Evolutionary conservation across 2,329 filamentous ascomycete genomes (phyloP), one percentile per base, ranked within the genome.

Genomic region (Fusarium miscanthi): DNA sequence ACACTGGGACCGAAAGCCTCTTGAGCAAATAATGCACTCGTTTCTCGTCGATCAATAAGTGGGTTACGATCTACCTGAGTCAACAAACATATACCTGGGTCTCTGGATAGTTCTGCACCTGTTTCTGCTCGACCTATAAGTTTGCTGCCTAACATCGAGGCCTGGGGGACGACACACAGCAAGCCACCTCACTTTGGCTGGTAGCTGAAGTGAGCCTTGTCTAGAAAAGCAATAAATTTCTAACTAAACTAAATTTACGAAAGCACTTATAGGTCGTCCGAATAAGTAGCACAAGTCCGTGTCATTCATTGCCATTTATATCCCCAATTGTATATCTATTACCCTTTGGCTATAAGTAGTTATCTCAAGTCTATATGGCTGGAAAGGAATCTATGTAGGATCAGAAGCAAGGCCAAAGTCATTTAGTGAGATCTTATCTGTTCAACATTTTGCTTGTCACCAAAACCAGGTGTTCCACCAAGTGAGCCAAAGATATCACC

Each of bases 21-120:
- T 98, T 40, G 87, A 89, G 76, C 91, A n/a, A n/a, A 14, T 8
- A 85, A 74, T 95, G 92, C 6, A 86, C 77, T 89, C 87, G 79
- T 85, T 98, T 75, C 88, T 98, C 65, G 95, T 97, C 90, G 83
- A 87, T 25, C 88, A 95, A 59, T 95, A 98, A 84, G 91, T 94
- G 81, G 78, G 85, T 4, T 97, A 97, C 78, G 96, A 96, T 17
- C 23, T 25, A 94, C 97, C 84, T 98, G 95, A 95, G 80, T 93
- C 73, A 94, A 97, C 79, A 95, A 98, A 81, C 91, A 92, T 1
- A 98, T 98, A 76, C 95, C 98, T 80, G 95, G 95, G 3, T 95
- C 98, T 19, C 98, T 98, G 84, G 98, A 98, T 83, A 97, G 85
- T 95, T 91, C 79, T 98, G 95, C 86, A 98, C 97, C 93, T 98